Conservation (phyloP, 257 asterid species). For the Solanum chilense region DNA sequence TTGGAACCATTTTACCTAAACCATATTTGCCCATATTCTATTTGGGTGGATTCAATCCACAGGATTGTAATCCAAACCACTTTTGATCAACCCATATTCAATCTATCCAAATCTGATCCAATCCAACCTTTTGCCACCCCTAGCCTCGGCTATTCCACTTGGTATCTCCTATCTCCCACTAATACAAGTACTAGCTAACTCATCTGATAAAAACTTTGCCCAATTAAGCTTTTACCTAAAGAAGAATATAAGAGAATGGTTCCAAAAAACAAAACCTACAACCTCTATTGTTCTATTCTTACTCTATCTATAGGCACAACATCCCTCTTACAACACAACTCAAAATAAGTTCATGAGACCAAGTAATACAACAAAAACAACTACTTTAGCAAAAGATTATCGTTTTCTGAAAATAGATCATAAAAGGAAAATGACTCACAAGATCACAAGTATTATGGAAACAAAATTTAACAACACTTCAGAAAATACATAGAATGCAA, state of each 20-base stretch:
- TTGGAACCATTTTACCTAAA: too few relatives aligned
- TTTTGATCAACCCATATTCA: too few relatives aligned
- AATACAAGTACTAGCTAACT: neutral
- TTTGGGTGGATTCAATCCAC: too few relatives aligned
- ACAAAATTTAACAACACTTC: neutral
- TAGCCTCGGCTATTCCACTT: neutral
- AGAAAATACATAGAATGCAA: neutral
- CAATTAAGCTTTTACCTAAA: neutral
- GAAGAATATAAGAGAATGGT: neutral
- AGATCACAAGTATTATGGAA: neutral
- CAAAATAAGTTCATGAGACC: neutral
- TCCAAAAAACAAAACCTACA: neutral
- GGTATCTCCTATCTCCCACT: neutral
- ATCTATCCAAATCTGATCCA: too few relatives aligned
- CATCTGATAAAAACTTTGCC: conserved; percentile 2
- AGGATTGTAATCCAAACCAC: too few relatives aligned
- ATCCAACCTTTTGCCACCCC: too few relatives aligned
- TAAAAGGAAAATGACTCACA: neutral
- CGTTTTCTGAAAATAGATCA: neutral
- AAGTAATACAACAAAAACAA: neutral
- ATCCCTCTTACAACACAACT: neutral
- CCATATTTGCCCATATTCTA: too few relatives aligned
- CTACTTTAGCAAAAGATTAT: neutral
- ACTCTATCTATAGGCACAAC: neutral
- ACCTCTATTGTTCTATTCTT: neutral